Base-by-base conservation (phyloP, 345 rosid genomes). In the Lepidium didymum region DNA sequence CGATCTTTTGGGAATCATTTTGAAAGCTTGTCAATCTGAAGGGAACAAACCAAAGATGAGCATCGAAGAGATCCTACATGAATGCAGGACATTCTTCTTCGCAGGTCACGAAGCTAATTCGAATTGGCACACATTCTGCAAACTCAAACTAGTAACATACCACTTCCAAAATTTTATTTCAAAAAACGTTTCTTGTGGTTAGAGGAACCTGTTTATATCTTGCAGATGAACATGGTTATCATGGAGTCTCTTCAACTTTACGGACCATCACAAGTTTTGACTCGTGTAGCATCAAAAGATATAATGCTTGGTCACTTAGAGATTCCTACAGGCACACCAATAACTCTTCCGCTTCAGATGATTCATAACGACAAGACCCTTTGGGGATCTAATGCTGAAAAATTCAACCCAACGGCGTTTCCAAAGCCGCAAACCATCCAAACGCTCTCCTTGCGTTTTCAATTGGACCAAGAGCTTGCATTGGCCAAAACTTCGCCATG, bases 311-410 rank as follows among this genome's bases (percentile, higher is more conserved):
- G 84, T 8, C 56, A 78, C 41, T 35, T 88, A 45, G 72, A n/a
- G 38, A 80, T 86, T n/a, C 87, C 95, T 1, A 83, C 79, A 62
- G 82, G 72, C 15, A 70, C 80, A 31, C 23, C 37, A 0, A 1
- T 84, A 1, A 25, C 60, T 55, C 75, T 88, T 9, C 76, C 74
- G 0, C 6, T 73, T 2, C 38, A 74, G 8, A 64, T 66, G 13
- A 80, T 86, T 33, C 83, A 84, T 33, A 80, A 73, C 46, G 75
- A 68, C 67, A 73, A 79, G 44, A 57, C 74, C 11, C 52, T 78
- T 5, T 84, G 89, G 91, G 91, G 89, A 65, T 68, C 78, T 4
- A 91, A 84, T 63, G 85, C 79, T 1, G 37, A 83, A 10, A 76
- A 84, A 58, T 84, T 88, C 74, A 80, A 84, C 49, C 87, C 91